Evolutionary conservation across 345 rosid species (phyloP).

Genomic region (Aethionema arabicum): DNA sequence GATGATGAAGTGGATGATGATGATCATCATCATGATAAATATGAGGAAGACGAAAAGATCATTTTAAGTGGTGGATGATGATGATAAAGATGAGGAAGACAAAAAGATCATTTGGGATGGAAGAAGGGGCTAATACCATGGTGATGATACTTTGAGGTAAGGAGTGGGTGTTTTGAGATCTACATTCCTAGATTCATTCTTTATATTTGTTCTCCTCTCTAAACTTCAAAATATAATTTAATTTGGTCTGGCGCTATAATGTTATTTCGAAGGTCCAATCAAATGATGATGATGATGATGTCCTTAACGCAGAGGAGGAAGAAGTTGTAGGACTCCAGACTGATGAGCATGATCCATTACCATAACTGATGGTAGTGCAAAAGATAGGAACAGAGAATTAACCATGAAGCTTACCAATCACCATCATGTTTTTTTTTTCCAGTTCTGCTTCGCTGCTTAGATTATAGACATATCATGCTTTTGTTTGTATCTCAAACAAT

Average conservation of each 20-base stretch:
- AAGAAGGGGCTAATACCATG: constrained; percentile 40
- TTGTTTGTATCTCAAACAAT: constrained; percentile 68
- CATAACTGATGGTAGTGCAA: constrained; percentile 56
- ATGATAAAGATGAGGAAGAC: constrained; percentile 50
- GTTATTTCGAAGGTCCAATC: constrained; percentile 60
- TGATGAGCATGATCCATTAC: constrained; percentile 49
- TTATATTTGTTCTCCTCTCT: background rate
- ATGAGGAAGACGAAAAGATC: no score
- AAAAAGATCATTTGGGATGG: constrained; percentile 53
- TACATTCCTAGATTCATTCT: constrained; percentile 5
- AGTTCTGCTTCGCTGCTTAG: constrained; percentile 16
- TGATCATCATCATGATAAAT: no score
- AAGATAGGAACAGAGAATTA: constrained; percentile 57
- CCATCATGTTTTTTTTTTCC: background rate
- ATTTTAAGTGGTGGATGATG: no score
- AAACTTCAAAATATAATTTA: background rate
- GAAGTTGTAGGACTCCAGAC: constrained; percentile 53
- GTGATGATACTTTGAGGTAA: constrained; percentile 65
- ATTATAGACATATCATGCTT: constrained; percentile 13
- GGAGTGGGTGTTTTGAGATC: constrained; percentile 8
- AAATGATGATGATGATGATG: constrained; percentile 89
- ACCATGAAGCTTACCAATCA: constrained; percentile 58
- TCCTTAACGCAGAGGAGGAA: constrained; percentile 60
- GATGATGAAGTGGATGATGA: constrained; percentile 71
- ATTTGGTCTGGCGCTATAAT: constrained; percentile 25